These are phyloP conservation scores for Hyphodiscus hymeniophilus DNA, from an alignment of 495 filamentous ascomycete genomes.

Conservation along the genomic window DNA sequence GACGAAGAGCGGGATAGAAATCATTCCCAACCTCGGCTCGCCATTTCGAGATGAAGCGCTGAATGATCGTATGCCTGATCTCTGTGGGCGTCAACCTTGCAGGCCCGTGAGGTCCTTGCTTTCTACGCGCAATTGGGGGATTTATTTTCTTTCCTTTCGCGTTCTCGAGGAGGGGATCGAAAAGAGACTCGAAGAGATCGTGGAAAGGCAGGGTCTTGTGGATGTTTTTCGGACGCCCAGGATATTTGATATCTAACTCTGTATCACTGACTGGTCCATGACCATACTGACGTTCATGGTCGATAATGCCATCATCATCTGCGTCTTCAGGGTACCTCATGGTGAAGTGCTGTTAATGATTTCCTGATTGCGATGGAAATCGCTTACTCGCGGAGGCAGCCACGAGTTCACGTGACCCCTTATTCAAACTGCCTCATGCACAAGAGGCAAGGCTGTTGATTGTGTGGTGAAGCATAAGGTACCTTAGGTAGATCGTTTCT, in stretches of 20 bases:
- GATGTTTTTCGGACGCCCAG: conserved; percentile 75
- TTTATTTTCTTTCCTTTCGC: conserved; percentile 60
- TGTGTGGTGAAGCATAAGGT: no score
- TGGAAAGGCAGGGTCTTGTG: conserved; percentile 76
- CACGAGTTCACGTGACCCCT: no score
- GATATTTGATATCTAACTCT: conserved; percentile 67
- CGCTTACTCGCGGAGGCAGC: no score
- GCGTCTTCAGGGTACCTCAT: neutral
- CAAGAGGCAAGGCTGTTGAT: no score
- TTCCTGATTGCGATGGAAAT: no score
- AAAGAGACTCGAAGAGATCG: conserved; percentile 66
- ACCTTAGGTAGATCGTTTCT: no score
- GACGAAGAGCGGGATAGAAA: conserved; percentile 85
- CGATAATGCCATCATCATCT: conserved; percentile 43
- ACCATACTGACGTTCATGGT: conserved; percentile 41
- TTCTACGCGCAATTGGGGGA: conserved; percentile 37
- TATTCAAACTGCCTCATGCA: no score
- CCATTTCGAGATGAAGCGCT: conserved; percentile 85
- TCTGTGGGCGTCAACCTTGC: conserved; percentile 68
- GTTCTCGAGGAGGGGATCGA: conserved; percentile 79
- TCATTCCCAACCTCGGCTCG: conserved; percentile 79
- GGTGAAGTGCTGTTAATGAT: no score
- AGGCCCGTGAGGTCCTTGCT: conserved; percentile 48
- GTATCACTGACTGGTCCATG: conserved; percentile 32
- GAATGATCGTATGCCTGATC: conserved; percentile 74